Evolutionary conservation across 2,329 filamentous ascomycete species (phyloP).

Genomic region (Fusarium armeniacum): DNA sequence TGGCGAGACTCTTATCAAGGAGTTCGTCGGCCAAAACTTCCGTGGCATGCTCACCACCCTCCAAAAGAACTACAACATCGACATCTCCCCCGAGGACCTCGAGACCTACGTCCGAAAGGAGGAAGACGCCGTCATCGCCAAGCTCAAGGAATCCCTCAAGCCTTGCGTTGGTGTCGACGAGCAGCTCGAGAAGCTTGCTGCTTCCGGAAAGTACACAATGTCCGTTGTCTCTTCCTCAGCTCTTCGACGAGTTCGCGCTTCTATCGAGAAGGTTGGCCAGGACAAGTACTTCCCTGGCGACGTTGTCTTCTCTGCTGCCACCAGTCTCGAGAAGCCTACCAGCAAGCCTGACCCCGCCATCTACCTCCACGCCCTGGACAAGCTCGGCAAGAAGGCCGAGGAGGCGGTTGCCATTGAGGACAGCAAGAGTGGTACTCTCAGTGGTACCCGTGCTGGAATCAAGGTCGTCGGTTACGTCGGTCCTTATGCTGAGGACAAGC

Average conservation of each 20-base stretch:
- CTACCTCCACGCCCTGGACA: constrained; percentile 82
- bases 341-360: constrained; percentile 93
- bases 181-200: constrained; percentile 74
- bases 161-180: constrained; percentile 78
- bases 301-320: constrained; percentile 85
- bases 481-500: constrained; percentile 74
- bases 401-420: constrained; percentile 90
- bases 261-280: constrained; percentile 83
- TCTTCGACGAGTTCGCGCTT: constrained; percentile 81
- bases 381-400: constrained; percentile 76
- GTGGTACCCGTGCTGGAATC: constrained; percentile 80
- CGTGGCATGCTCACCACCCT: constrained; percentile 88
- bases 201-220: constrained; percentile 75
- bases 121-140: constrained; percentile 86
- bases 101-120: constrained; percentile 81
- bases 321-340: constrained; percentile 81
- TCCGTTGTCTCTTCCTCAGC: constrained; percentile 87
- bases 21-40: constrained; percentile 96
- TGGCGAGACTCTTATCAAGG: constrained; percentile 80
- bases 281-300: constrained; percentile 83
- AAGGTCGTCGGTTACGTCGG: constrained; percentile 88
- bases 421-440: constrained; percentile 86
- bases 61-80: constrained; percentile 81
- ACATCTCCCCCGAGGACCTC: constrained; percentile 75
- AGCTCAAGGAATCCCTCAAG: constrained; percentile 76